phyloP scores from a whole-genome alignment of 495 filamentous ascomycete species.

The Xylaria cubensis region DNA sequence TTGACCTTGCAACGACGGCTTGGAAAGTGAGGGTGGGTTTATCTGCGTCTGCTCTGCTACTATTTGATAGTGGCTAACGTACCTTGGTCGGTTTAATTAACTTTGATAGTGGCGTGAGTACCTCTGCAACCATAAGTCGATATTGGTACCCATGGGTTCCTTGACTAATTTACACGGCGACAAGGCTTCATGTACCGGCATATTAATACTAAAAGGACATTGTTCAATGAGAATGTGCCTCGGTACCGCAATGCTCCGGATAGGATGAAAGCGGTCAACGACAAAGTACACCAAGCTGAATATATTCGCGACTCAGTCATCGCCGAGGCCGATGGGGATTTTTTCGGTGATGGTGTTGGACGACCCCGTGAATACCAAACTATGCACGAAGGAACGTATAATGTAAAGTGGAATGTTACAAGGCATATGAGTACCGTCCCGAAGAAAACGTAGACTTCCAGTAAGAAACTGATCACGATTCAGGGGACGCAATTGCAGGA shows the following conservation, averaged over 20 bases:
- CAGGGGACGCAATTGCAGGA: neutral
- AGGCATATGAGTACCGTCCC: neutral
- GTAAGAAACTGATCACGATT: neutral
- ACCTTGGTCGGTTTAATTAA: neutral
- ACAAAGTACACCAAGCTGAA: neutral
- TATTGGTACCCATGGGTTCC: neutral
- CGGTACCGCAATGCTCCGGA: neutral
- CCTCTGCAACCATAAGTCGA: neutral
- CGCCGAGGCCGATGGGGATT: neutral
- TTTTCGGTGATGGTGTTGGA: neutral
- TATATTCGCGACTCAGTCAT: neutral
- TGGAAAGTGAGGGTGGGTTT: neutral
- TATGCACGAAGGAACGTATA: neutral
- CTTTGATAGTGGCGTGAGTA: conserved; percentile 13
- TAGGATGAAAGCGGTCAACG: neutral
- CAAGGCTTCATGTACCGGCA: neutral
- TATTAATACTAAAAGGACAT: too few species aligned
- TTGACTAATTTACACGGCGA: neutral
- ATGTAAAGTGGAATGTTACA: neutral
- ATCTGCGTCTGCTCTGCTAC: neutral
- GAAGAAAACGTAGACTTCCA: neutral
- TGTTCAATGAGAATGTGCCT: neutral
- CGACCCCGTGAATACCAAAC: neutral
- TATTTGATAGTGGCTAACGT: neutral
- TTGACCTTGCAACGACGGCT: neutral